phyloP scores from a whole-genome alignment of 2,329 filamentous ascomycete species.

The Penicillium palitans region DNA sequence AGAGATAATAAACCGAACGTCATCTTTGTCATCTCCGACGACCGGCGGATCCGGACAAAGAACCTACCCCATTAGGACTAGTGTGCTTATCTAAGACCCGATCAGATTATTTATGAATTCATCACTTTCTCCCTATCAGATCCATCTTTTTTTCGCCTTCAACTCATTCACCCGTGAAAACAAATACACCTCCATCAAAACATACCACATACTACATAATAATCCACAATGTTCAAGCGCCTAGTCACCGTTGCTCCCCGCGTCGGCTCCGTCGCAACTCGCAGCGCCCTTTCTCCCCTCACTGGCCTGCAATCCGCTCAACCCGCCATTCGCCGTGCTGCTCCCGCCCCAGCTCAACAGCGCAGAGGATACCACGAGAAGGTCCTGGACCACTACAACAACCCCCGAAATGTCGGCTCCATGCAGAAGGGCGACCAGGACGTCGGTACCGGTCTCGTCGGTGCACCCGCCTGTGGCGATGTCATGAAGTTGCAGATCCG shows the following conservation, averaged over 20 bases:
- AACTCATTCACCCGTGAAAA: background rate
- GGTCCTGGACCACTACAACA: conserved; percentile 80
- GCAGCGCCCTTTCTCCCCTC: conserved; percentile 50
- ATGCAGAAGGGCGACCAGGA: conserved; percentile 77
- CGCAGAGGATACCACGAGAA: conserved; percentile 63
- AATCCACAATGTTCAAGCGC: conserved; percentile 57
- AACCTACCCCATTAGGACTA: conserved; percentile 18
- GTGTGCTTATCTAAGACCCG: conserved; percentile 20
- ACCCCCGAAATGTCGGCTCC: conserved; percentile 74
- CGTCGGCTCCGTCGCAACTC: conserved; percentile 52
- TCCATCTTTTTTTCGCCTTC: conserved; percentile 21
- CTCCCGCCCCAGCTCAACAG: conserved; percentile 36
- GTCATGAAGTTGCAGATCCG: conserved; percentile 94
- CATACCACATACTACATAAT: background rate
- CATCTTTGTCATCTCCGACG: conserved; percentile 27
- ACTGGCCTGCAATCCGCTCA: conserved; percentile 42
- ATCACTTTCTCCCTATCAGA: conserved; percentile 26
- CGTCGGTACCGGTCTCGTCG: conserved; percentile 87
- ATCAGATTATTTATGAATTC: conserved; percentile 34
- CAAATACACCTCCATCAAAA: conserved; percentile 5
- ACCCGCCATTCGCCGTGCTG: conserved; percentile 41
- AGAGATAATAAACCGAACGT: background rate
- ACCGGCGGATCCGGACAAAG: conserved; percentile 22
- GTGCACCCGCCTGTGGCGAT: conserved; percentile 86
- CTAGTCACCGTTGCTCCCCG: conserved; percentile 55